Conservation (phyloP, 169 alveolate genomes). For the Plasmodium sp. region DNA sequence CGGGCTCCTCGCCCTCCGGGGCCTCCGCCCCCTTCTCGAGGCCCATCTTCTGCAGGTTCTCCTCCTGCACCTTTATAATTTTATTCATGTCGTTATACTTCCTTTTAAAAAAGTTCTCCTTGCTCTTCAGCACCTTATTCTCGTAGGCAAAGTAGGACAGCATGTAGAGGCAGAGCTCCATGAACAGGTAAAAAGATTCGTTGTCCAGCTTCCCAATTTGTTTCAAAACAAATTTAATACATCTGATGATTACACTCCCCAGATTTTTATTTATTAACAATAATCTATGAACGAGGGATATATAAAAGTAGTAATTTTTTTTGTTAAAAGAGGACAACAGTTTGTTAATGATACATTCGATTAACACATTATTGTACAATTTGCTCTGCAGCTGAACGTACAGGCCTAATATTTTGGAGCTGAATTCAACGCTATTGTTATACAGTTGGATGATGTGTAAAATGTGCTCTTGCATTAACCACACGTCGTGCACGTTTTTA, state of each 20-base stretch:
- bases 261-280: slow-evolving; percentile 70
- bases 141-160: slow-evolving; percentile 52
- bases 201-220: slow-evolving; percentile 63
- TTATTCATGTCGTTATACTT: slow-evolving; percentile 68
- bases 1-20: neutral
- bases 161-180: slow-evolving; percentile 63
- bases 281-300: slow-evolving; percentile 52
- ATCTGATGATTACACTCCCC: slow-evolving; percentile 67
- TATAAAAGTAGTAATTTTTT: slow-evolving; percentile 55
- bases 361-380: slow-evolving; percentile 62
- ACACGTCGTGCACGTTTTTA: slow-evolving; percentile 64
- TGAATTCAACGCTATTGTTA: slow-evolving; percentile 54
- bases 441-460: slow-evolving; percentile 57
- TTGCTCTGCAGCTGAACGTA: slow-evolving; percentile 71
- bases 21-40: neutral
- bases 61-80: slow-evolving; percentile 32
- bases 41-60: neutral
- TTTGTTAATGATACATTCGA: slow-evolving; percentile 59
- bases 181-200: slow-evolving; percentile 62
- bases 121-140: slow-evolving; percentile 43
- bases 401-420: slow-evolving; percentile 57
- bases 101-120: slow-evolving; percentile 70
- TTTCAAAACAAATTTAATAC: slow-evolving; percentile 56
- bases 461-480: slow-evolving; percentile 73
- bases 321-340: slow-evolving; percentile 42